phyloP scores from a whole-genome alignment of 257 asterid species.

The Thymus mandschuricus region DNA sequence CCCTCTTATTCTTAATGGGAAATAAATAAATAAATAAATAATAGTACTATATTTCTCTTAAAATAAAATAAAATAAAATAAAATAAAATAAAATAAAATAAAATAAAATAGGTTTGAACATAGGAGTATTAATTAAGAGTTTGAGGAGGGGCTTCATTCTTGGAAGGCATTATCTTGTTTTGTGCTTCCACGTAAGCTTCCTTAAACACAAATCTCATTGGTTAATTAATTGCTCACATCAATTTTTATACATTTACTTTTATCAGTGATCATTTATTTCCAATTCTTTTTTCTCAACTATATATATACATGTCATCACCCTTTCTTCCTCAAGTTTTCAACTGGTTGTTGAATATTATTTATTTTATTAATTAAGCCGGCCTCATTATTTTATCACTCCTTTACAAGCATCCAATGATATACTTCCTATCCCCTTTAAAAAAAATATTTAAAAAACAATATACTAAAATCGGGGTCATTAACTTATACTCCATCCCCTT shows the following conservation, averaged over 20 bases:
- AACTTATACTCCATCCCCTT: too few species aligned
- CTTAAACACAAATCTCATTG: slow-evolving; percentile 30
- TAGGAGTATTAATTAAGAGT: too few species aligned
- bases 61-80: too few species aligned
- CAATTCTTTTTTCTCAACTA: slow-evolving; percentile 29
- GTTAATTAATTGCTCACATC: background rate
- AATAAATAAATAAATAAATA: background rate
- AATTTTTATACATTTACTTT: slow-evolving; percentile 9
- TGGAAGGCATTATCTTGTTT: slow-evolving; percentile 50
- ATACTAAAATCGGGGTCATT: too few species aligned
- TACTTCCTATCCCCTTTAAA: too few species aligned
- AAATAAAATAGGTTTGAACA: too few species aligned
- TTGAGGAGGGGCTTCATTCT: slow-evolving; percentile 41
- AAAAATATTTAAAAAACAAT: too few species aligned
- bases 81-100: too few species aligned
- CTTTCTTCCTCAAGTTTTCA: slow-evolving; percentile 13
- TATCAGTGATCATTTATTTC: slow-evolving; percentile 1
- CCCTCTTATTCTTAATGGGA: background rate
- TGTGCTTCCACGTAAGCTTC: slow-evolving; percentile 75
- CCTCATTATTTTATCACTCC: background rate
- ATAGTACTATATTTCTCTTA: too few species aligned
- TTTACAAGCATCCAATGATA: slow-evolving; percentile 22
- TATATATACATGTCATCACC: background rate
- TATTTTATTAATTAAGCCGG: slow-evolving; percentile 17
- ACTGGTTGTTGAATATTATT: slow-evolving; percentile 19